Conservation (phyloP, 2,329 filamentous ascomycete genomes). For the Lecanoromycetidae sp. region DNA sequence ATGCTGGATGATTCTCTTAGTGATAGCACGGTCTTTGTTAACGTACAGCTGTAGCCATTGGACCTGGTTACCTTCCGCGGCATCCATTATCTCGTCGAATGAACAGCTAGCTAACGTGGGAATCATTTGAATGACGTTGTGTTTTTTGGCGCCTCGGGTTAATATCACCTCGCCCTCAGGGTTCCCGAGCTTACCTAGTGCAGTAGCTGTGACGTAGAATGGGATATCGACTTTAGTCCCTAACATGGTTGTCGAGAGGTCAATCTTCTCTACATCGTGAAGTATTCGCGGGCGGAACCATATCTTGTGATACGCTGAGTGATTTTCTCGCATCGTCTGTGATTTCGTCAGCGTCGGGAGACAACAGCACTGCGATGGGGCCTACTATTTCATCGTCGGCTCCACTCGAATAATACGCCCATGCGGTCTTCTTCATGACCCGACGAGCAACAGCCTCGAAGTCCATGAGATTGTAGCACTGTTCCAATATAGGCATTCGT, state of each 20-base stretch:
- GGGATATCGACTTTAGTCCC: slow-evolving; percentile 73
- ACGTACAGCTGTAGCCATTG: slow-evolving; percentile 98
- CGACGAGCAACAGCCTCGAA: slow-evolving; percentile 85
- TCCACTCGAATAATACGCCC: slow-evolving; percentile 95
- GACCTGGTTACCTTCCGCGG: slow-evolving; percentile 62
- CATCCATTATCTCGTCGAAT: slow-evolving; percentile 94
- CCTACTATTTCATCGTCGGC: slow-evolving; percentile 77
- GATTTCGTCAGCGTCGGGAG: not conserved
- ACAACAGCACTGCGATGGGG: slow-evolving; percentile 3
- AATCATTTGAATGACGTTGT: slow-evolving; percentile 96
- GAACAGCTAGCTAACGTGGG: slow-evolving; percentile 92
- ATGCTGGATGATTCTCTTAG: slow-evolving; percentile 77
- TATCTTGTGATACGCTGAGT: slow-evolving; percentile 90
- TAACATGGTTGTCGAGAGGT: slow-evolving; percentile 86
- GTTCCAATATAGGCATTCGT: slow-evolving; percentile 65
- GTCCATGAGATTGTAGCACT: slow-evolving; percentile 89
- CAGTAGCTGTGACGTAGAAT: slow-evolving; percentile 94
- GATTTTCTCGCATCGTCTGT: slow-evolving; percentile 88
- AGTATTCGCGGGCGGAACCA: slow-evolving; percentile 89
- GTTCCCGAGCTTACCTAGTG: slow-evolving; percentile 86
- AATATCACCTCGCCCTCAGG: slow-evolving; percentile 88
- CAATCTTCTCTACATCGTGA: slow-evolving; percentile 76
- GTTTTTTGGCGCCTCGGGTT: slow-evolving; percentile 69
- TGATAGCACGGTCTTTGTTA: slow-evolving; percentile 89
- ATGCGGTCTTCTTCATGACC: slow-evolving; percentile 91